Conservation (phyloP, 1,284 basidiomycete species). For the Trametes hirsuta region DNA sequence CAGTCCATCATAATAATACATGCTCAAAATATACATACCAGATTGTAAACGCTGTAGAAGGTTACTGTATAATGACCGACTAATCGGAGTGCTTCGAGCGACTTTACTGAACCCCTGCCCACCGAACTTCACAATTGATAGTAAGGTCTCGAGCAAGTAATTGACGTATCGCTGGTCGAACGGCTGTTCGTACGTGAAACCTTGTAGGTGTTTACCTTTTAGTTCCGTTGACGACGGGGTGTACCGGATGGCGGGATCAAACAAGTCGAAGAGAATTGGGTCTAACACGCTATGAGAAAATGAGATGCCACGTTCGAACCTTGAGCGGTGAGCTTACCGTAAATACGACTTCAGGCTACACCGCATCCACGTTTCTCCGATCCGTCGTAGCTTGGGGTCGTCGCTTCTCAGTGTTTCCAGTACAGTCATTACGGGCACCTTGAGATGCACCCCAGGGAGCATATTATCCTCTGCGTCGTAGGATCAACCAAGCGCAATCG, state of each 20-base stretch:
- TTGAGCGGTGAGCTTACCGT: conserved; percentile 54
- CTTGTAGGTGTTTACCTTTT: conserved; percentile 66
- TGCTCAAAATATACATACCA: conserved; percentile 43
- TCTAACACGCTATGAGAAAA: conserved; percentile 71
- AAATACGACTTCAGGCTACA: conserved; percentile 90
- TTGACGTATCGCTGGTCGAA: conserved; percentile 79
- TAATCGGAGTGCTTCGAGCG: conserved; percentile 60
- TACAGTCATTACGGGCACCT: conserved; percentile 85
- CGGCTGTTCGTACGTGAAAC: conserved; percentile 69
- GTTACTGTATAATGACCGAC: conserved; percentile 61
- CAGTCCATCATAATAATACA: background rate
- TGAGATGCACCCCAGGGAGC: conserved; percentile 81
- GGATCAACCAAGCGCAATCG: background rate
- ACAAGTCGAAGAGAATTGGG: conserved; percentile 79
- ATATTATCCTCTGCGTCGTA: conserved; percentile 72
- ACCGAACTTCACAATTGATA: conserved; percentile 83
- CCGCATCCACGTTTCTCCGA: conserved; percentile 95
- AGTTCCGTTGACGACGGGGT: conserved; percentile 53
- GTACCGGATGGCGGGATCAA: conserved; percentile 70
- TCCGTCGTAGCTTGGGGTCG: conserved; percentile 72
- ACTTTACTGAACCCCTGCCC: conserved; percentile 85
- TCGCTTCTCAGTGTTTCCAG: conserved; percentile 82
- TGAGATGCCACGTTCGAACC: conserved; percentile 5
- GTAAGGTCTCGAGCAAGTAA: conserved; percentile 76
- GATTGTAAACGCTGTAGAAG: conserved; percentile 61